Percentiles rank a stretch among this genome's conserved stretches.
phyloP scores from a whole-genome alignment of 352 stramenopile genomes.

The Albugo laibachii region DNA sequence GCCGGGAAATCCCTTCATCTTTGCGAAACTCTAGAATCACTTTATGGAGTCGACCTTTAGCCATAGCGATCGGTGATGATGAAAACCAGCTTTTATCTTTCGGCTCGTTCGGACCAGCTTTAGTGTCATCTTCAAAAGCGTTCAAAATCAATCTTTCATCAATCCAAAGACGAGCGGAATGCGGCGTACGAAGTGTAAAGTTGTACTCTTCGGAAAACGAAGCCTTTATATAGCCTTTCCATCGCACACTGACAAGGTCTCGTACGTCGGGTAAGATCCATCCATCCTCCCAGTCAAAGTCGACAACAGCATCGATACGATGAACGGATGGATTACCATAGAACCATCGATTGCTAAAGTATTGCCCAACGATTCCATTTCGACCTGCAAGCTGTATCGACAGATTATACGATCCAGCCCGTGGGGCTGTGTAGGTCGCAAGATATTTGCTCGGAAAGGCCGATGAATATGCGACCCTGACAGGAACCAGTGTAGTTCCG shows the following conservation, averaged over 20 bases:
- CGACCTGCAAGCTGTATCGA: constrained; percentile 51
- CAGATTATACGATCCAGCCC: constrained; percentile 71
- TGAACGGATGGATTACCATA: constrained; percentile 64
- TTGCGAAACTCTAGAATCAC: constrained; percentile 90
- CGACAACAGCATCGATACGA: constrained; percentile 72
- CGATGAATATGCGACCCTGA: constrained; percentile 31
- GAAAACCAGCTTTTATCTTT: constrained; percentile 3
- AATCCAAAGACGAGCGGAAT: constrained; percentile 81
- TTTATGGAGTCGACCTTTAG: constrained; percentile 54
- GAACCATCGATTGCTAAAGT: constrained; percentile 94
- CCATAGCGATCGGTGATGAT: constrained; percentile 25
- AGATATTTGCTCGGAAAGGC: constrained; percentile 52
- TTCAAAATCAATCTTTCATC: constrained; percentile 49
- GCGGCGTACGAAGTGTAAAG: constrained; percentile 78
- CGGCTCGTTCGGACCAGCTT: constrained; percentile 33
- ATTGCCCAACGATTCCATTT: constrained; percentile 76
- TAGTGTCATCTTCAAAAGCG: constrained; percentile 15
- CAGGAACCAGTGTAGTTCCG: constrained; percentile 27
- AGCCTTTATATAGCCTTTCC: constrained; percentile 84
- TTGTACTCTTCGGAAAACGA: constrained; percentile 77
- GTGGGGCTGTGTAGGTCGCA: constrained; percentile 77
- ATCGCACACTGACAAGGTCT: constrained; percentile 90
- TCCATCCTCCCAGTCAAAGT: constrained; percentile 81
- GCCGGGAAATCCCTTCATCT: constrained; percentile 64
- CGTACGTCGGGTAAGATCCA: constrained; percentile 79